Conservation (phyloP, 2,329 filamentous ascomycete species). For the Diaporthe amygdali region DNA sequence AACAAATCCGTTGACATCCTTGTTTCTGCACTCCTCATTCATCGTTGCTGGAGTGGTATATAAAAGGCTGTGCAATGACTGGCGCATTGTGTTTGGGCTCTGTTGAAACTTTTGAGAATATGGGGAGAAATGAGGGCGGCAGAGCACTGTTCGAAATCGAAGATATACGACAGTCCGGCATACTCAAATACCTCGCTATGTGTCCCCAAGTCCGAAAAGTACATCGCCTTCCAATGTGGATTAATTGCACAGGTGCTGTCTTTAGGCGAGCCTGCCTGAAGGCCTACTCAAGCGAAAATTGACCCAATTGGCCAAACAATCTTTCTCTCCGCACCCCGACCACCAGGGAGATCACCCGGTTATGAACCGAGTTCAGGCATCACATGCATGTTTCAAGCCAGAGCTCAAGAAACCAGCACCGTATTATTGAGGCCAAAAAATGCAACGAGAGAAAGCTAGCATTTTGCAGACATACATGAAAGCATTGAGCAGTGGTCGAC, state of each 20-base stretch:
- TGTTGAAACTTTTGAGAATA: neutral
- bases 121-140: neutral
- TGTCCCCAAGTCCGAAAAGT: neutral
- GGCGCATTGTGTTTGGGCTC: neutral
- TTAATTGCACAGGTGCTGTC: neutral
- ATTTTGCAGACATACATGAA: neutral
- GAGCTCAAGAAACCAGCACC: neutral
- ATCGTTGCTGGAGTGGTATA: neutral
- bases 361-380: slow-evolving; percentile 4
- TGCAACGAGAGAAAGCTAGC: too few species aligned
- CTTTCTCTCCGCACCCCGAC: neutral
- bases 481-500: neutral
- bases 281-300: neutral
- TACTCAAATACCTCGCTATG: neutral
- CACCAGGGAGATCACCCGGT: neutral
- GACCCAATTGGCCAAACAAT: neutral
- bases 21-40: neutral
- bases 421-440: too few species aligned
- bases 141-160: neutral
- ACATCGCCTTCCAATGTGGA: neutral
- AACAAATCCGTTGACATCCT: neutral
- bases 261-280: neutral
- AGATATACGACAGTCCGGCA: neutral
- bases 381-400: neutral
- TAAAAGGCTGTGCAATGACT: neutral